Base-by-base conservation (phyloP, 108 stramenopile genomes). In the Fragilariopsis cylindrus region DNA sequence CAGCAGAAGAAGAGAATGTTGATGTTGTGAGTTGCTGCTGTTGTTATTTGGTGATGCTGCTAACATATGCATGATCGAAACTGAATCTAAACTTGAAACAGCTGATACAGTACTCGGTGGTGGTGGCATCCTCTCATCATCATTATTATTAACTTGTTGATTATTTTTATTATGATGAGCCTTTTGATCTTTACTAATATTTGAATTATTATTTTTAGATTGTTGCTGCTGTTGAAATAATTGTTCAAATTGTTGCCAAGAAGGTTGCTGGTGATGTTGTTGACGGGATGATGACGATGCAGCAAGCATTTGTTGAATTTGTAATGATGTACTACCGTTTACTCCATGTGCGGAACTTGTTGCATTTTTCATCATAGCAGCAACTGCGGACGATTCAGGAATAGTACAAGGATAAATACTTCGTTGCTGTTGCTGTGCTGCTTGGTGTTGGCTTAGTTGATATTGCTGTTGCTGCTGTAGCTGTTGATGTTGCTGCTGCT, bases 31-130 rank as follows among this genome's bases (percentile, higher is more conserved):
- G 30, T 30, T 30, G 30, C 30, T 30, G 30, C 30, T 30, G 30
- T 30, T 30, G 30, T 30, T 30, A 30, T 30, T 30, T 30, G 30
- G 30, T 30, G 30, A 30, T 30, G 30, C 30, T 30, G 30, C 30
- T 30, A 63, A 44, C 62, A 63, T 63, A 11, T 41, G 42, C 62
- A 63, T 63, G 43, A 63, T 63, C 9, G 62, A 9, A 45, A 63
- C 39, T 13, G 62, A 63, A 45, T 63, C 62, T 44, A 63, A 41
- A 41, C 62, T 63, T 6, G 62, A 63, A 15, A 63, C 62, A 7
- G 62, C 62, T n/a, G 62, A 40, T 12, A 63, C 43, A 9, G 45
- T 9, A 1, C 43, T 16, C 4, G 62, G 62, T 3, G 62, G 62
- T 11, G 40, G 62, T 41, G 62, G 62, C 43, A 63, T 63, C 16